Percentiles rank a stretch among this genome's conserved stretches.
Conservation (phyloP, 75 land plant genomes). For the Picea sitchensis region DNA sequence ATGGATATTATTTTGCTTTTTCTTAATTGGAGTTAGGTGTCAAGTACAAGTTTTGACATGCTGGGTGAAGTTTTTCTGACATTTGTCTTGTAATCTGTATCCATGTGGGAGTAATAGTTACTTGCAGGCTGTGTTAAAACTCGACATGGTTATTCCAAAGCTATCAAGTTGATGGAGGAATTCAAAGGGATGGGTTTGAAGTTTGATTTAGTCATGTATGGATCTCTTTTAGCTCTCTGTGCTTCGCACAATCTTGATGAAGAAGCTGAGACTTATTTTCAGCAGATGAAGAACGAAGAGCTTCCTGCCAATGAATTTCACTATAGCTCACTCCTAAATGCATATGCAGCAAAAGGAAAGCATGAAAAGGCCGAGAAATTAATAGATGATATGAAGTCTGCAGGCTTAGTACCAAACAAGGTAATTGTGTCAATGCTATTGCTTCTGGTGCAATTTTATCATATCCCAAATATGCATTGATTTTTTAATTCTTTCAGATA, state of each 20-base stretch:
- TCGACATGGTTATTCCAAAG: constrained; percentile 55
- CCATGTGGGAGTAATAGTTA: constrained; percentile 34
- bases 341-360: constrained; percentile 62
- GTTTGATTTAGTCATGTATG: constrained; percentile 56
- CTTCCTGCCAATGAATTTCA: constrained; percentile 65
- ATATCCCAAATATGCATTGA: not conserved
- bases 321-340: constrained; percentile 83
- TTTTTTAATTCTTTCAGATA: not conserved
- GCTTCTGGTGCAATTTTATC: not conserved
- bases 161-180: constrained; percentile 54
- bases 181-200: constrained; percentile 35
- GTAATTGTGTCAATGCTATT: constrained; percentile 32
- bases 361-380: constrained; percentile 67
- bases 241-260: constrained; percentile 49
- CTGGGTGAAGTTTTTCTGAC: not conserved
- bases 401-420: constrained; percentile 81
- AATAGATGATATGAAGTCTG: constrained; percentile 59
- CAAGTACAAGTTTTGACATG: not conserved
- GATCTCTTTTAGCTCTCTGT: constrained; percentile 69
- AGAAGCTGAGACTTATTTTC: constrained; percentile 65
- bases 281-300: constrained; percentile 66
- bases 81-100: not conserved
- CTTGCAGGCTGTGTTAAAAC: constrained; percentile 64
- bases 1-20: not conserved
- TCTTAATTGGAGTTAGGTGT: not conserved